Percentiles rank a stretch among this genome's conserved stretches.
Conservation (phyloP, 2,329 filamentous ascomycete species). For the Fragosphaeria purpurea region DNA sequence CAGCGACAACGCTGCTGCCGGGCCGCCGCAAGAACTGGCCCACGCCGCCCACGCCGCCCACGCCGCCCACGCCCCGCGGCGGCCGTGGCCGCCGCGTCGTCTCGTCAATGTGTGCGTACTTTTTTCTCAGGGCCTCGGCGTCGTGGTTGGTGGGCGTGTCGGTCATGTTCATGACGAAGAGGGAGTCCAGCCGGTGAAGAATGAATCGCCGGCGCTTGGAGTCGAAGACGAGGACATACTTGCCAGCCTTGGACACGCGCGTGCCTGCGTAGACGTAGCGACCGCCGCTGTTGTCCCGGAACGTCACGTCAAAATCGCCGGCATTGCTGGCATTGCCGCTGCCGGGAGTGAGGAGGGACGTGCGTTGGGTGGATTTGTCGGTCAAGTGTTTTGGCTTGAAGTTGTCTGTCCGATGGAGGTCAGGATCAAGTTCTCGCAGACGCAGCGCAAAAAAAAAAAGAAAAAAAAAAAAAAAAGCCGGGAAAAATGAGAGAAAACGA, state of each 20-base stretch:
- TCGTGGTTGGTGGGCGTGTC: slow-evolving; percentile 57
- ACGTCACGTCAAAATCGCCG: slow-evolving; percentile 46
- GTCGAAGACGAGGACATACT: slow-evolving; percentile 68
- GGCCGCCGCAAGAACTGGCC: background rate
- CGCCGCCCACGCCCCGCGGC: background rate
- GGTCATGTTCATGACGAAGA: slow-evolving; percentile 78
- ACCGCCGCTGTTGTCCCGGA: slow-evolving; percentile 39
- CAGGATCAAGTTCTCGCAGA: too few species aligned
- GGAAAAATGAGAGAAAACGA: background rate
- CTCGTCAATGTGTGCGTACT: slow-evolving; percentile 54
- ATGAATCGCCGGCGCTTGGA: slow-evolving; percentile 64
- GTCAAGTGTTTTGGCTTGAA: slow-evolving; percentile 46
- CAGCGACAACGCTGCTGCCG: background rate
- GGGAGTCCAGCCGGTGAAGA: slow-evolving; percentile 70
- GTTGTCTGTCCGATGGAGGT: slow-evolving; percentile 37
- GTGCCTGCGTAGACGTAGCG: slow-evolving; percentile 53
- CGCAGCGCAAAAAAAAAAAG: background rate
- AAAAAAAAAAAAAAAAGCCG: background rate
- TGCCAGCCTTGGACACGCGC: slow-evolving; percentile 43
- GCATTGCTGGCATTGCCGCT: slow-evolving; percentile 39
- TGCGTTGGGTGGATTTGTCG: slow-evolving; percentile 35
- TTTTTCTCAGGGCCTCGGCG: slow-evolving; percentile 50
- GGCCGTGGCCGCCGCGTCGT: slow-evolving; percentile 11
- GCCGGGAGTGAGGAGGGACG: slow-evolving; percentile 1
- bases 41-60: background rate